Base-by-base conservation (phyloP, 352 stramenopile species). In the Pythium oligandrum region DNA sequence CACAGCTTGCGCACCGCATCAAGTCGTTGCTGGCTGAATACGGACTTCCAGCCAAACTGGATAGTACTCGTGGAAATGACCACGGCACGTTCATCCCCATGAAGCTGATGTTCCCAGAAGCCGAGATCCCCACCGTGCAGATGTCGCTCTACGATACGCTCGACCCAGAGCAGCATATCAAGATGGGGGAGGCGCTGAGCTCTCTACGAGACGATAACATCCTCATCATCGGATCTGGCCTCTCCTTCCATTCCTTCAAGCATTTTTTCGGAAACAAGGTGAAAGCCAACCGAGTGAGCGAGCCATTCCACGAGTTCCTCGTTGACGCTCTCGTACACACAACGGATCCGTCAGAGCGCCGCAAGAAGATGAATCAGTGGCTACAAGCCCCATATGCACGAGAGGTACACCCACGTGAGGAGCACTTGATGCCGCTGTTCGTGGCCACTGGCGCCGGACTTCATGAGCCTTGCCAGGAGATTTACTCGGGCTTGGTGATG, bases 1-100 rank as follows among this genome's bases (percentile, higher is more conserved):
- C 85, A 0, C 59, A 55, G 6, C 70, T 97, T 6, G 87, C 87
- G 3, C 31, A 72, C 31, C 59, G 70, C 53, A 86, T 97, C 49
- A 65, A 90, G 32, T 35, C 59, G 4, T 54, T 93, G 10, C 68
- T 97, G 0, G 33, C 57, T 3, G 57, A 68, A 12, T 64, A 64
- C 33, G 70, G 71, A 42, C 78, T 96, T 35, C 51, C 51, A 11
- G 67, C 70, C 6, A 57, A 73, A 55, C 54, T 90, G 0, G 62
- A 92, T 36, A 43, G 58, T 3, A 57, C 75, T 11, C 73, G 90
- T 33, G 87, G 86, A 3, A 96, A 86, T 51, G 92, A 98, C 67
- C 92, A 97, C 75, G 90, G 92, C 11, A 73, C 94, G 11, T 97
- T 97, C 60, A 77, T 98, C 17, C 90, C 90, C 4, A 73, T 97